Evolutionary conservation across 192 early-diverging fungal species (phyloP), one percentile per base, ranked within the genome.

Genomic region (Backusella mclennaniae): DNA sequence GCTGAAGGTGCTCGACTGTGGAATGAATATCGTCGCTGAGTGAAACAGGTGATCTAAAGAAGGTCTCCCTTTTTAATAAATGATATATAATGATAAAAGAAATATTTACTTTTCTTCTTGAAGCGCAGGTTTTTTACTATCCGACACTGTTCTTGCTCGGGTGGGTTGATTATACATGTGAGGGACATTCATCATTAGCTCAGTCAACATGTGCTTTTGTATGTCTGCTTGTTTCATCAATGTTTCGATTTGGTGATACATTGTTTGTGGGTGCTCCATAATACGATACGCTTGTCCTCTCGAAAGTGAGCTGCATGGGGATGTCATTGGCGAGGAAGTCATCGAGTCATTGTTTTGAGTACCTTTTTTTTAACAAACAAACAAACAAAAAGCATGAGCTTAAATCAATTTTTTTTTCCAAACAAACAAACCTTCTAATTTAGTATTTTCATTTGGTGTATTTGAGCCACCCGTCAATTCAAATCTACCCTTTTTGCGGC

Each of bases 401-500:
- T 39, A 17, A 42, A 23, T 15, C 38, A 71, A 42, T 31, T 31
- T 31, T 31, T 31, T 31, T 31, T 31, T 31, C 31, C 8, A n/a
- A 49, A 46, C 11, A 5, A 12, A 63, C 56, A 11, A 66, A 21
- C 46, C 67, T 21, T 63, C 56, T 1, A 29, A n/a, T 63, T 63
- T 63, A 14, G 11, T 29, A 63, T 63, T 63, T 63, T 63, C 56
- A 63, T 63, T 63, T 63, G 56, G 56, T 63, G 26, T 63, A 11
- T 63, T 33, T 29, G 26, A 38, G 6, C 78, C 73, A 52, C 73
- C 67, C 4, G 78, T 79, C 68, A 82, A 56, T 68, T 83, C 82
- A 77, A 83, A 83, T 39, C 82, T 67, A n/a, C 82, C 82, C 3
- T 74, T 73, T 33, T 83, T 83, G 29, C 78, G 69, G 19, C 53